phyloP scores from a whole-genome alignment of 1,139 yeast species.

The Yamadazyma conglobata region DNA sequence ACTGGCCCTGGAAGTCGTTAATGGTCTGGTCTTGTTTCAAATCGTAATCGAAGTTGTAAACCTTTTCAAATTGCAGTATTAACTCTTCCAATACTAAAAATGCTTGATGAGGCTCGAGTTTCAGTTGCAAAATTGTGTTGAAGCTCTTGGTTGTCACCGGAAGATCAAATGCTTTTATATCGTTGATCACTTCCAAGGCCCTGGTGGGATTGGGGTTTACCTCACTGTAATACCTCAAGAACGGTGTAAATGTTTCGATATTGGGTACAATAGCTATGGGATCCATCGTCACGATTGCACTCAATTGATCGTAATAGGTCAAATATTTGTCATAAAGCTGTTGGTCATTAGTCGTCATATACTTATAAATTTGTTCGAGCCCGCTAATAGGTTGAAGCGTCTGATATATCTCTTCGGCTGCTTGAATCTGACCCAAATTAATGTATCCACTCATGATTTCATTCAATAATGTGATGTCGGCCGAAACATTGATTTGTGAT shows the following conservation, averaged over 20 bases:
- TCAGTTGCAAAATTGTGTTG: constrained; percentile 3
- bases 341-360: constrained; percentile 20
- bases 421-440: constrained; percentile 8
- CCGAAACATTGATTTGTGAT: constrained; percentile 4
- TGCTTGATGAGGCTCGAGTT: background rate
- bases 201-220: background rate
- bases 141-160: constrained; percentile 30
- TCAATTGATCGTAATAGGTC: constrained; percentile 18
- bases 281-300: constrained; percentile 23
- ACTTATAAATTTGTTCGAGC: constrained; percentile 12
- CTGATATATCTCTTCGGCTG: constrained; percentile 13
- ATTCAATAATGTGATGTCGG: constrained; percentile 21
- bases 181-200: constrained; percentile 7
- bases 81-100: constrained; percentile 9
- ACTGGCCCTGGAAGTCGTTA: constrained; percentile 21
- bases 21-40: constrained; percentile 8
- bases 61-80: constrained; percentile 19
- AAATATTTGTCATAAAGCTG: constrained; percentile 17
- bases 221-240: constrained; percentile 17
- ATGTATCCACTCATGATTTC: constrained; percentile 16
- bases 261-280: constrained; percentile 21
- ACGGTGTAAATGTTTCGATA: constrained; percentile 25
- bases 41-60: constrained; percentile 20
- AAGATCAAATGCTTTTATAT: constrained; percentile 16
- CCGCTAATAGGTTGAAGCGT: constrained; percentile 3